These are phyloP conservation scores for Eimeria tenella DNA, from an alignment of 169 alveolate genomes.

Conservation along the genomic window DNA sequence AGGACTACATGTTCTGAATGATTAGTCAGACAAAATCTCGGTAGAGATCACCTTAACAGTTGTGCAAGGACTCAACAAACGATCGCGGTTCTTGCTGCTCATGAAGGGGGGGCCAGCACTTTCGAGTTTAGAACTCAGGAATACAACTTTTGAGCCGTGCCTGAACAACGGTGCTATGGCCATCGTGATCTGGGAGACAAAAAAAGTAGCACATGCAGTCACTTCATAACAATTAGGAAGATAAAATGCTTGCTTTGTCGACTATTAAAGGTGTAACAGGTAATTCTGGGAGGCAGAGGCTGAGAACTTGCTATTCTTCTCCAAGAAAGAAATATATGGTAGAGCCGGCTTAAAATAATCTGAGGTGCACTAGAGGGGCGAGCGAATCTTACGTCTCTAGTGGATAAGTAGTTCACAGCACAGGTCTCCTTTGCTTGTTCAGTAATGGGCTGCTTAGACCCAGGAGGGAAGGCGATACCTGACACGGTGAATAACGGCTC, in stretches of 20 bases:
- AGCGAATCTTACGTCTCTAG: slow-evolving; percentile 21
- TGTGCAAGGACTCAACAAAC: background rate
- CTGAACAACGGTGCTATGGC: slow-evolving; percentile 30
- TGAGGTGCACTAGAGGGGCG: too few relatives aligned
- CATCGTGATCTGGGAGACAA: slow-evolving; percentile 25
- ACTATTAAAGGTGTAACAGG: too few relatives aligned
- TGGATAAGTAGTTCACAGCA: slow-evolving; percentile 67
- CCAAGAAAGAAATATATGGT: too few relatives aligned
- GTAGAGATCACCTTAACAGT: background rate
- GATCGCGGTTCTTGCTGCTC: slow-evolving; percentile 24
- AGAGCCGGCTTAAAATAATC: too few relatives aligned
- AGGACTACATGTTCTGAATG: background rate
- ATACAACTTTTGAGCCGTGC: background rate
- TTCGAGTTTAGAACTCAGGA: background rate
- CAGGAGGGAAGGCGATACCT: slow-evolving; percentile 49
- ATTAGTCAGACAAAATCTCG: background rate
- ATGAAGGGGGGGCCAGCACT: slow-evolving; percentile 13
- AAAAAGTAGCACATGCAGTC: background rate
- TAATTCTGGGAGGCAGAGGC: too few relatives aligned
- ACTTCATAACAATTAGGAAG: background rate
- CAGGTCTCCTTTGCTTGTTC: slow-evolving; percentile 56
- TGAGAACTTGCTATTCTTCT: too few relatives aligned
- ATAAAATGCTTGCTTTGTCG: background rate
- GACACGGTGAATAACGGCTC: background rate
- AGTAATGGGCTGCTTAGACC: slow-evolving; percentile 22